phyloP scores from a whole-genome alignment of 495 filamentous ascomycete genomes.

The Neurospora cerealis region DNA sequence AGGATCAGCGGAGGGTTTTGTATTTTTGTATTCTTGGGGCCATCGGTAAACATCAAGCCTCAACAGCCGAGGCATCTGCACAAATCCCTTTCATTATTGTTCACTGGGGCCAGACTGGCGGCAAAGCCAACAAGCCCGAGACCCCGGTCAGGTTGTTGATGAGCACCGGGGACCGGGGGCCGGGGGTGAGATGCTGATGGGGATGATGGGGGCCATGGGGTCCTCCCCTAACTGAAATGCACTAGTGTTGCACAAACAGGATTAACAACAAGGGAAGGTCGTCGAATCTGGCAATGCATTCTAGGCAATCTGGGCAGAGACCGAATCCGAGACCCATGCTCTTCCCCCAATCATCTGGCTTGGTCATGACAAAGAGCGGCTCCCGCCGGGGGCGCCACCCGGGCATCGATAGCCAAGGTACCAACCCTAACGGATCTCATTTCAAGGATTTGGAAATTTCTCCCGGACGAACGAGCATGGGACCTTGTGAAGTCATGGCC shows the following conservation, averaged over 20 bases:
- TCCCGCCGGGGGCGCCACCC: background rate
- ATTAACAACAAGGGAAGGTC: background rate
- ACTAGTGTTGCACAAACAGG: background rate
- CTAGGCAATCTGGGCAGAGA: background rate
- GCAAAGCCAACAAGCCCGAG: background rate
- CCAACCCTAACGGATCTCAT: background rate
- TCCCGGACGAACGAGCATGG: background rate
- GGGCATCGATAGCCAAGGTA: background rate
- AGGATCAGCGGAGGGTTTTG: background rate
- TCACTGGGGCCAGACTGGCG: background rate
- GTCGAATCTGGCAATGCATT: background rate
- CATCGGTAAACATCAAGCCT: background rate
- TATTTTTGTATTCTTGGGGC: background rate
- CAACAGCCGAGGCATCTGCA: background rate
- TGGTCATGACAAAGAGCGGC: background rate
- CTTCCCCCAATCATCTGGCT: background rate
- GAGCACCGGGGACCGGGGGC: background rate
- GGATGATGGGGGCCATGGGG: background rate
- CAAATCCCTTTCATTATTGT: background rate
- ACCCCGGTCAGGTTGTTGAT: background rate
- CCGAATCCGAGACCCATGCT: background rate
- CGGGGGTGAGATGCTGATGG: background rate
- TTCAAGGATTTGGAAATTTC: background rate
- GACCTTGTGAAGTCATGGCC: background rate
- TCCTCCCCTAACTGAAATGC: background rate